These are phyloP conservation scores for Francoa sonchifolia DNA, from an alignment of 441 rosid genomes.

Conservation along the genomic window DNA sequence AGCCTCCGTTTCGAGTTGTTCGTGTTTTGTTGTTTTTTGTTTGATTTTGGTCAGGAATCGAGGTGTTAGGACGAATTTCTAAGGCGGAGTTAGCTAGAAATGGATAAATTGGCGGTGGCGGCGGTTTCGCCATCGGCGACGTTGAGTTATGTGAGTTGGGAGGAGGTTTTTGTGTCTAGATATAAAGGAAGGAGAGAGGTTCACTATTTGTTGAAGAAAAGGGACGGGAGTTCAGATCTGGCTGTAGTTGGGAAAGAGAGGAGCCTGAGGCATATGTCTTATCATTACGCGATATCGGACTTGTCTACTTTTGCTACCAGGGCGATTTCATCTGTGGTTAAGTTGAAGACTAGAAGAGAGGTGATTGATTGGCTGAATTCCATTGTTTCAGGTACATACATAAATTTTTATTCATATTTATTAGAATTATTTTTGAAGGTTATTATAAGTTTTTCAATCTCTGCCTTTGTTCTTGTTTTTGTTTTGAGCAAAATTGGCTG, in stretches of 20 bases:
- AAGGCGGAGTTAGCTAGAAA: background rate
- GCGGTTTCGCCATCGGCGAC: conserved; percentile 17
- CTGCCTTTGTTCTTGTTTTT: too few relatives aligned
- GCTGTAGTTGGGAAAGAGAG: conserved; percentile 54
- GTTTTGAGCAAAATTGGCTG: too few relatives aligned
- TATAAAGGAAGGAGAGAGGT: conserved; percentile 44
- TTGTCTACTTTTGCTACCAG: conserved; percentile 17
- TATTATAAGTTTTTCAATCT: background rate
- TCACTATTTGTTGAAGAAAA: conserved; percentile 48
- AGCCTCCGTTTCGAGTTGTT: too few relatives aligned
- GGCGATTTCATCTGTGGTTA: conserved; percentile 11
- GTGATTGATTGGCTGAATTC: conserved; percentile 59
- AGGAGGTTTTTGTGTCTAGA: conserved; percentile 37
- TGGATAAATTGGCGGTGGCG: conserved; percentile 2
- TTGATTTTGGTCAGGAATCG: too few relatives aligned
- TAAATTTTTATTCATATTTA: conserved; percentile 2
- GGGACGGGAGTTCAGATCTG: conserved; percentile 48
- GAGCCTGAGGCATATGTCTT: conserved; percentile 42
- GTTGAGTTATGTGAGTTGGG: conserved; percentile 50
- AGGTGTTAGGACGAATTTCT: too few relatives aligned
- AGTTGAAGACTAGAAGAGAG: conserved; percentile 42
- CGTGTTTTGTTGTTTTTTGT: too few relatives aligned
- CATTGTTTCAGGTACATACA: conserved; percentile 42
- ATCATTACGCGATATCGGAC: conserved; percentile 26
- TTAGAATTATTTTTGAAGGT: background rate